Base-by-base conservation (phyloP, 2,329 filamentous ascomycete species). In the Fusarium torulosum region DNA sequence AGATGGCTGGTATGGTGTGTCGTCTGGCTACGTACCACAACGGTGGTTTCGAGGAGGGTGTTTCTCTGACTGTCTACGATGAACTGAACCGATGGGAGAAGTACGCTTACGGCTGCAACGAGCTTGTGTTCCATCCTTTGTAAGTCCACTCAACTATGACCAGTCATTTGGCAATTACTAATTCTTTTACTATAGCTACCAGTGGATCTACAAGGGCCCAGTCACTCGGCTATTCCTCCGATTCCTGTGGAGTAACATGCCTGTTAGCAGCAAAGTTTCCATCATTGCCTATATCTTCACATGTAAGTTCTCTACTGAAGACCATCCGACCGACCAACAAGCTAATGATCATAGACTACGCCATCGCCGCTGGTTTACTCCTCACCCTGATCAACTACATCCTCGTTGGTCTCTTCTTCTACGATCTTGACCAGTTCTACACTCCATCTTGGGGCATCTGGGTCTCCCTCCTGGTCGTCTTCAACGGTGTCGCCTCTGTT, bases 41-140 rank as follows among this genome's bases (percentile, higher is more conserved):
- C 35, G 85, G 88, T 7, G 90, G 87, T 8, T 93, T 93, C 79
- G 88, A 92, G 72, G 90, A 92, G 71, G 90, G 90, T 63, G 90
- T 92, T 0, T 91, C 89, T 0, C 81, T 92, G 17, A 92, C 90
- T 0, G 88, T 92, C 10, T 92, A 91, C 72, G 90, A 92, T 66
- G 90, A 92, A 72, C 79, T 92, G 37, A 85, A 86, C 14, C 86
- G 90, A 45, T 92, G 90, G 90, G 88, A 91, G 73, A 92, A 92
- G 79, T 90, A 91, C 55, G 88, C 89, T 0, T 92, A 90, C 68
- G 90, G 90, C 9, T 90, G 88, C 73, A 91, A 88, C 72, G 90
- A 92, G 76, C 79, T 92, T 47, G 82, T 92, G 19, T 92, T 92
- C 81, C 83, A 91, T 70, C 90, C 90, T 0, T 76, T 92, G 38